phyloP scores from a whole-genome alignment of 768 basidiomycete genomes.

The Amyloporia xantha region DNA sequence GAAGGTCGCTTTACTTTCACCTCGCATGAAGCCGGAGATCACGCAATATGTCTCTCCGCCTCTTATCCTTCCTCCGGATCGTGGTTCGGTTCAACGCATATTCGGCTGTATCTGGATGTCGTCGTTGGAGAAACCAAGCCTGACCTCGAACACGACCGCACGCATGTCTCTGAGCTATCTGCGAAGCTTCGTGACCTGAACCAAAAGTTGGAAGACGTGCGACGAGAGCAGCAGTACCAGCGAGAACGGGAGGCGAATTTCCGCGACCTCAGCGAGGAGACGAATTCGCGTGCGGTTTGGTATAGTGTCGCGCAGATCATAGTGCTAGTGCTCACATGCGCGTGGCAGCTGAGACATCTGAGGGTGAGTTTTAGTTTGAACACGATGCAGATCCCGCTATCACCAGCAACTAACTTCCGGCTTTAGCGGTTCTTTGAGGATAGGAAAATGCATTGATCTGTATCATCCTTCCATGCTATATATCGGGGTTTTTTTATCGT shows the following conservation, averaged over 20 bases:
- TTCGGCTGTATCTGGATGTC: constrained; percentile 92
- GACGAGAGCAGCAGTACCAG: constrained; percentile 96
- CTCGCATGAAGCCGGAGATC: constrained; percentile 94
- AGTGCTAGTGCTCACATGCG: constrained; percentile 77
- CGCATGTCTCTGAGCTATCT: constrained; percentile 77
- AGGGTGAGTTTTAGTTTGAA: constrained; percentile 46
- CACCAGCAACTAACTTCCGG: not conserved
- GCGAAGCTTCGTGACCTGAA: constrained; percentile 88
- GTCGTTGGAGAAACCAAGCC: constrained; percentile 84
- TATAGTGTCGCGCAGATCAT: constrained; percentile 86
- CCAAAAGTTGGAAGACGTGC: constrained; percentile 85
- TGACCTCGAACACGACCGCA: constrained; percentile 82
- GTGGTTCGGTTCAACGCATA: constrained; percentile 79
- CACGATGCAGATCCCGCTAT: not conserved
- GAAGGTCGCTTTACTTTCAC: constrained; percentile 97
- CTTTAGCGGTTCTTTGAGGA: constrained; percentile 80
- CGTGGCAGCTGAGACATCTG: constrained; percentile 91
- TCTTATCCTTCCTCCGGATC: constrained; percentile 70
- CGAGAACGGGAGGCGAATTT: constrained; percentile 91
- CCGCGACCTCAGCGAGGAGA: constrained; percentile 79
- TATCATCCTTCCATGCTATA: constrained; percentile 11
- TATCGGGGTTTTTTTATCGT: constrained; percentile 5
- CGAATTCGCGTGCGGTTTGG: constrained; percentile 93
- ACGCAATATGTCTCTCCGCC: constrained; percentile 92
- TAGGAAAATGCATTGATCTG: constrained; percentile 60